Conservation (phyloP, 2,329 filamentous ascomycete genomes). For the Myriosclerotinia duriaeana region DNA sequence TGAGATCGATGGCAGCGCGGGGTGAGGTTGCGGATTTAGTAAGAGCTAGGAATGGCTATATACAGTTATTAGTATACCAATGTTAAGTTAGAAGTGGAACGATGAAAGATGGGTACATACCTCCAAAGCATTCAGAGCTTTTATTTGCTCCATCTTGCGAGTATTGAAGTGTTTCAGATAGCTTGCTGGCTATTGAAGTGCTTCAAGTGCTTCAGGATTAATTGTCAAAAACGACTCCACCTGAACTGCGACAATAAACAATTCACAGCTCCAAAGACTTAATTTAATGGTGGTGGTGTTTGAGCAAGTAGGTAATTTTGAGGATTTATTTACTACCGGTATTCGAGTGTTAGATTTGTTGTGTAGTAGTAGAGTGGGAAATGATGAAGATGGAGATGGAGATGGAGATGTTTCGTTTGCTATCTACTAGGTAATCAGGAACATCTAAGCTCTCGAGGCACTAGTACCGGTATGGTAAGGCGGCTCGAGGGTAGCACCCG, state of each 20-base stretch:
- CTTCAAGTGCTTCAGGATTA: neutral
- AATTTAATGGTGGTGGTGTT: neutral
- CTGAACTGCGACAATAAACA: neutral
- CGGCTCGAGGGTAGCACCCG: too few species aligned
- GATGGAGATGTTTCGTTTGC: conserved; percentile 7
- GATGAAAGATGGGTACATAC: conserved; percentile 43
- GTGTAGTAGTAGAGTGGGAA: neutral
- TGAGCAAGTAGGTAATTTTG: neutral
- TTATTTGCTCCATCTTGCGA: conserved; percentile 68
- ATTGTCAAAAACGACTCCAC: neutral
- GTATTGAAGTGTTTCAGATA: conserved; percentile 5
- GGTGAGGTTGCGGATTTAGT: conserved; percentile 82
- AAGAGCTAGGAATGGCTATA: conserved; percentile 85
- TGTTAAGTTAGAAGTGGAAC: neutral
- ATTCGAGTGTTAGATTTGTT: neutral
- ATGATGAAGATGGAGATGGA: conserved; percentile 3
- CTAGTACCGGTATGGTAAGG: neutral
- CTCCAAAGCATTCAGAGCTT: conserved; percentile 64
- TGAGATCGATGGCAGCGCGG: conserved; percentile 79
- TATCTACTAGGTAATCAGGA: conserved; percentile 21
- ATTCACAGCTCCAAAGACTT: neutral
- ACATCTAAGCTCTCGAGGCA: conserved; percentile 7
- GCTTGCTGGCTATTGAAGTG: conserved; percentile 18
- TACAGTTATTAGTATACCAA: conserved; percentile 41
- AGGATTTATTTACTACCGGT: neutral